Conservation (phyloP, 331 rosid genomes). For the Erythrophleum ivorense region DNA sequence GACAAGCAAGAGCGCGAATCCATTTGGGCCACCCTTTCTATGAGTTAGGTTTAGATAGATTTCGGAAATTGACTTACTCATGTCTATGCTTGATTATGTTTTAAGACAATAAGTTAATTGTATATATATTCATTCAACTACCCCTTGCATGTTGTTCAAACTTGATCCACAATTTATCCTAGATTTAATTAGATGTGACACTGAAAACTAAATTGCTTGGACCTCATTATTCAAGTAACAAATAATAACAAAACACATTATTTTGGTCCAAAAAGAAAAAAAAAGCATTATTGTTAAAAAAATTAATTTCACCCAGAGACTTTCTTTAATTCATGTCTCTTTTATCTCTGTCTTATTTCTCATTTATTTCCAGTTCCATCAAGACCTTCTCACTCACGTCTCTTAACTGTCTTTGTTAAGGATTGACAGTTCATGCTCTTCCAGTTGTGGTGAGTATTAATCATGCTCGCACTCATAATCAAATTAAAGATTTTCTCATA, state of each 20-base stretch:
- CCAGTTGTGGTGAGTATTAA: not conserved
- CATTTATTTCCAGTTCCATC: not conserved
- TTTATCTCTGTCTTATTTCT: not conserved
- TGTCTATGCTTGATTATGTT: not conserved
- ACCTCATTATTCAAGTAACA: not conserved
- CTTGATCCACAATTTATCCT: not conserved
- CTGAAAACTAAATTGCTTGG: not conserved
- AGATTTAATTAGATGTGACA: not conserved
- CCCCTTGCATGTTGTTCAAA: not conserved
- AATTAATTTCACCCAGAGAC: not conserved
- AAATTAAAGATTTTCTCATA: not conserved
- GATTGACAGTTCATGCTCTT: not conserved
- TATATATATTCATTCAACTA: not conserved
- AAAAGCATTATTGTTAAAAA: not conserved
- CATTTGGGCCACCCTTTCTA: not conserved
- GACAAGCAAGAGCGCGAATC: conserved; percentile 10
- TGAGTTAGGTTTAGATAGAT: conserved; percentile 15
- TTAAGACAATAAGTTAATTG: not conserved
- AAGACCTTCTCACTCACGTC: not conserved
- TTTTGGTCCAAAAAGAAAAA: not conserved
- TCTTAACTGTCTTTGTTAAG: not conserved
- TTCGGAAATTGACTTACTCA: not conserved
- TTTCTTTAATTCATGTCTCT: not conserved
- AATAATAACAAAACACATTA: not conserved
- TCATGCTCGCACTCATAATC: not conserved